phyloP scores from a whole-genome alignment of 352 stramenopile genomes.

The Phytophthora tubulina region DNA sequence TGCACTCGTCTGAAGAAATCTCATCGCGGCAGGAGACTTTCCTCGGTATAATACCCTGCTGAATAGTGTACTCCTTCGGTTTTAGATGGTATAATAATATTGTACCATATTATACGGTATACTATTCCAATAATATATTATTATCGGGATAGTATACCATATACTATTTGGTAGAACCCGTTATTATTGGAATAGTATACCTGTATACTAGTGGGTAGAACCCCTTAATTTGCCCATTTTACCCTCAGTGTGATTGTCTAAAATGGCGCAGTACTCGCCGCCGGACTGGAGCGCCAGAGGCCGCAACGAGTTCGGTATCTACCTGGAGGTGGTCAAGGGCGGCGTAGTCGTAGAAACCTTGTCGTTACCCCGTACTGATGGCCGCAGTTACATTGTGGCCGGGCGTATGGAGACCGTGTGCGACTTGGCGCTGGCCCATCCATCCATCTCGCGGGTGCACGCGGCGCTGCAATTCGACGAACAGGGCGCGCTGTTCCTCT shows the following conservation, averaged over 20 bases:
- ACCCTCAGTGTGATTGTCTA: background rate
- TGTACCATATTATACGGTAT: too few species aligned
- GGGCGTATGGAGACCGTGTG: slow-evolving; percentile 71
- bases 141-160: too few species aligned
- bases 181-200: background rate
- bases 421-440: slow-evolving; percentile 78
- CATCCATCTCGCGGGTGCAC: slow-evolving; percentile 81
- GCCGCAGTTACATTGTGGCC: slow-evolving; percentile 57
- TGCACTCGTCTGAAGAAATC: too few species aligned
- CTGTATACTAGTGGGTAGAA: background rate
- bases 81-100: too few species aligned
- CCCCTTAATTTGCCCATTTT: background rate
- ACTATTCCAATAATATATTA: too few species aligned
- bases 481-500: slow-evolving; percentile 73
- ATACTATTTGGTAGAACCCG: too few species aligned
- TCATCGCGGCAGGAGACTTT: too few species aligned
- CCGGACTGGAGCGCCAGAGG: slow-evolving; percentile 61
- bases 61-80: too few species aligned
- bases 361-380: slow-evolving; percentile 35
- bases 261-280: slow-evolving; percentile 52
- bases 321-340: slow-evolving; percentile 77
- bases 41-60: too few species aligned
- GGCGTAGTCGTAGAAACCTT: slow-evolving; percentile 65
- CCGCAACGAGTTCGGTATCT: slow-evolving; percentile 63
- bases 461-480: slow-evolving; percentile 77